These are phyloP conservation scores for Cladophialophora chaetospira DNA, from an alignment of 2,329 filamentous ascomycete genomes.

Conservation along the genomic window DNA sequence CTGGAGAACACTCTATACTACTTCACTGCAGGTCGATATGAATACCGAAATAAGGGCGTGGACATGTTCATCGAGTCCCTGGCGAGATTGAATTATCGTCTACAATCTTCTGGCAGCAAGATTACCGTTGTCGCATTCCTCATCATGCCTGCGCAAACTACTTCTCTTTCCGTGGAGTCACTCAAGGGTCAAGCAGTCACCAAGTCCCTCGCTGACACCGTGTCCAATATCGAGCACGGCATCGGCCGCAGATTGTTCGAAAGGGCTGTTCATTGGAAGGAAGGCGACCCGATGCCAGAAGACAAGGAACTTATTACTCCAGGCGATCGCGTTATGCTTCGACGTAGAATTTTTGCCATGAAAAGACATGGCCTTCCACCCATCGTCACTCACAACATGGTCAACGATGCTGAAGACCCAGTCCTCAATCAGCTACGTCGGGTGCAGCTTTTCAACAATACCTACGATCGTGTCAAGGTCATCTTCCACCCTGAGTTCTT, in stretches of 20 bases:
- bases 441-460: slow-evolving; percentile 96
- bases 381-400: slow-evolving; percentile 98
- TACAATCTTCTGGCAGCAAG: slow-evolving; percentile 83
- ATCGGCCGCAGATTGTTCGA: slow-evolving; percentile 95
- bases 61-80: slow-evolving; percentile 99
- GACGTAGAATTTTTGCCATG: slow-evolving; percentile 92
- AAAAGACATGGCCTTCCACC: slow-evolving; percentile 87
- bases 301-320: slow-evolving; percentile 94
- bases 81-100: slow-evolving; percentile 87
- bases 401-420: slow-evolving; percentile 89
- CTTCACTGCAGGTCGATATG: slow-evolving; percentile 95
- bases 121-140: slow-evolving; percentile 96
- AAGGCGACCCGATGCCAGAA: slow-evolving; percentile 88
- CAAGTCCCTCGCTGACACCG: slow-evolving; percentile 90
- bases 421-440: slow-evolving; percentile 94
- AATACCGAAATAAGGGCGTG: slow-evolving; percentile 97
- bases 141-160: slow-evolving; percentile 97
- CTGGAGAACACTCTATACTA: slow-evolving; percentile 96
- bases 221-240: slow-evolving; percentile 87
- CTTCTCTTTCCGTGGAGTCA: slow-evolving; percentile 90
- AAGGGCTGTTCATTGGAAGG: slow-evolving; percentile 90
- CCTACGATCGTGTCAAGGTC: slow-evolving; percentile 92
- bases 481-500: slow-evolving; percentile 98
- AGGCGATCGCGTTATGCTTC: slow-evolving; percentile 88
- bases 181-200: slow-evolving; percentile 96